Base-by-base conservation (phyloP, 306 rosid genomes). In the Pyrus communis region DNA sequence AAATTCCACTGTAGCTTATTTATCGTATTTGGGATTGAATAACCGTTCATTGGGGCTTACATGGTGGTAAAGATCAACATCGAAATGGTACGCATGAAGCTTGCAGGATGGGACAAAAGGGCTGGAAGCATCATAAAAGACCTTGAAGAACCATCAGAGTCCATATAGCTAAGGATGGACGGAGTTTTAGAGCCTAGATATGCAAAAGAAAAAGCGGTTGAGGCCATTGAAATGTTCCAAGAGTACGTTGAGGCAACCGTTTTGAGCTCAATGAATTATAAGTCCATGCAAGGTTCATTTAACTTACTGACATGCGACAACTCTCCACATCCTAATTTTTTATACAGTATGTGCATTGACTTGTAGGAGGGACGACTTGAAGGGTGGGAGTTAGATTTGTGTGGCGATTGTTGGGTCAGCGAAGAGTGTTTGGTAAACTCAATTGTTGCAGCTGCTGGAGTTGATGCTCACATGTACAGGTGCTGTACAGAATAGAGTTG, bases 321-420 rank as follows among this genome's bases (percentile, higher is more conserved):
- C 19, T 15, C 54, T 49, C 6, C 54, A 49, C 54, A 49, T 49
- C 19, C 19, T 15, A 6, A 1, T 4, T 1, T 4, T 49, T 14
- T 17, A 49, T 49, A 15, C 8, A 40, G 43, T 40, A 40, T 40
- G 43, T 15, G 15, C 66, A 23, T 54, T 30, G 76, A 52, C 61
- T 30, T 80, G 35, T 71, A 90, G 98, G 92, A 90, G 77, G 97
- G 98, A 54, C 65, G 84, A 77, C 77, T 91, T 58, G 86, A 85
- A 84, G 98, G 96, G 76, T 94, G 97, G 98, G 96, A 91, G 35
- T 78, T 94, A 74, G 97, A 91, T 54, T 81, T 90, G 22, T 94
- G 98, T 78, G 95, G 97, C 78, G 88, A 90, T 79, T 94, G 98
- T 80, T 94, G 98, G 98, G 98, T 94, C 65, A 90, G 96, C 35